Percentiles rank a stretch among this genome's conserved stretches.
phyloP scores from a whole-genome alignment of 345 rosid species.

The Eucalyptus brandiana region DNA sequence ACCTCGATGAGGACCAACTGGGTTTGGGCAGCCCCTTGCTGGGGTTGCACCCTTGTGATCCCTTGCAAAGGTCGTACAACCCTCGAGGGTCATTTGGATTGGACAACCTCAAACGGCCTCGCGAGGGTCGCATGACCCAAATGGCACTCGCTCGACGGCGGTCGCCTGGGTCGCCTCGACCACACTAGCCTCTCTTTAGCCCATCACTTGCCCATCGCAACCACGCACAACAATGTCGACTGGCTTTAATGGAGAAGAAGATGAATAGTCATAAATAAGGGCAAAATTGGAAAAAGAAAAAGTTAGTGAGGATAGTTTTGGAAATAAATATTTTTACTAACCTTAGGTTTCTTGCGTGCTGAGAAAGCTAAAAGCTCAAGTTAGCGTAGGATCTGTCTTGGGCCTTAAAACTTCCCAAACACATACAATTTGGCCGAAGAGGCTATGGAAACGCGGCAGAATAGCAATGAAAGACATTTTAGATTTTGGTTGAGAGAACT shows the following conservation, averaged over 20 bases:
- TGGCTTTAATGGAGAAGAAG: too few relatives aligned
- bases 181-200: accelerated
- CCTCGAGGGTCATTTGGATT: too few relatives aligned
- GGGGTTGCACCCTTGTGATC: accelerated
- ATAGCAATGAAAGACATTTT: too few relatives aligned
- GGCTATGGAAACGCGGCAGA: accelerated
- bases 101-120: background rate
- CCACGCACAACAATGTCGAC: accelerated
- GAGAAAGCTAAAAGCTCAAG: too few relatives aligned
- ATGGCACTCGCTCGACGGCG: accelerated
- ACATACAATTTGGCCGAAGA: too few relatives aligned
- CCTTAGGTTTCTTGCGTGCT: accelerated
- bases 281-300: background rate
- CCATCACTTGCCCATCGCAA: background rate
- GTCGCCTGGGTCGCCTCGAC: accelerated
- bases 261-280: background rate
- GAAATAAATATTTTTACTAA: too few relatives aligned
- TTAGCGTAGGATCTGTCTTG: accelerated
- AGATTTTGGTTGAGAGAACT: background rate
- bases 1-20: background rate
- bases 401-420: background rate
- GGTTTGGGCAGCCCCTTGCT: background rate
- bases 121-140: background rate
- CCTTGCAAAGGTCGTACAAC: accelerated
- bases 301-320: background rate